Base-by-base conservation (phyloP, 2,329 filamentous ascomycete species). In the Aspergillus melleus region DNA sequence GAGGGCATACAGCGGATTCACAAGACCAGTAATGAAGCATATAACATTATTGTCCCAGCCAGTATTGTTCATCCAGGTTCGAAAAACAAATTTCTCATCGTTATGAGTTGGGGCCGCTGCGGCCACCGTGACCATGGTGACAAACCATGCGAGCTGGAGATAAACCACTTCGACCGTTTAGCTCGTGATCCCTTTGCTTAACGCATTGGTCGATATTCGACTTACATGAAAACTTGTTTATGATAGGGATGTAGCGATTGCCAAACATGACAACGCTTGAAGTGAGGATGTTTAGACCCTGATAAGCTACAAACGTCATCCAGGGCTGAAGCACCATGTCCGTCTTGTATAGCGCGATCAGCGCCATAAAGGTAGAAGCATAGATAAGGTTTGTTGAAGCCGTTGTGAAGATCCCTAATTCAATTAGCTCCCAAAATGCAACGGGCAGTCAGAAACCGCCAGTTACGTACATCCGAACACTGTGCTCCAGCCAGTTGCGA, bases 1-100 rank as follows among this genome's bases (percentile, higher is more conserved):
- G 14, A 83, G 72, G 22, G 76, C 75, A 67, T 80, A 84, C 5
- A 80, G 67, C 0, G 80, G 77, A 59, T 83, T 83, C 1, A 83
- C 78, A 3, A 84, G 68, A 0, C 81, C 81, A 0, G 80, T 80
- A 57, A 84, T 81, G 65, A 84, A 83, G 58, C 76, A 79, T 36
- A 84, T 79, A 1, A 74, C 78, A 56, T 81, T 77, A 57, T 77
- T 80, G 36, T 79, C 70, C 82, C 82, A 84, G 12, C 82, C 81
- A 0, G 82, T 84, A 52, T 82, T 79, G 64, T 84, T 84, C 56
- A 82, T 78, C 75, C 80, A 84, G 2, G 79, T 83, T 42, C 68
- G 71, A 65, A 84, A 84, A 20, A 84, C 82, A 57, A 83, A 84
- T n/a, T 78, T 72, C 52, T 74, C 69, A 52, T 73, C 68, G 19